Evolutionary conservation across 1,284 basidiomycete species (phyloP), one percentile per base, ranked within the genome.

Genomic region (Porodaedalea pini): DNA sequence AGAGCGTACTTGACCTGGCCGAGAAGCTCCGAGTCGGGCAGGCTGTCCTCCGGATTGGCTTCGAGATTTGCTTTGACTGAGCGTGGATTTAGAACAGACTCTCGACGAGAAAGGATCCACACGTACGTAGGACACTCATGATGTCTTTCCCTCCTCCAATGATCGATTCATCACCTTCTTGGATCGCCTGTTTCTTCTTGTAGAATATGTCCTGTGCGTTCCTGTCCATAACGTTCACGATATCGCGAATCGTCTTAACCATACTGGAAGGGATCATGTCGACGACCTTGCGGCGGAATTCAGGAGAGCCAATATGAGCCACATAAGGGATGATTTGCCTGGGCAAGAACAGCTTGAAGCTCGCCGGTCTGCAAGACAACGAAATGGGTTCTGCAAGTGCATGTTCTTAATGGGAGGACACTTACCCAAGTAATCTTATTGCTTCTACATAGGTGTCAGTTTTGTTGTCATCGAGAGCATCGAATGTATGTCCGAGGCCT

Each of bases 401-500:
- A n/a, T n/a, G n/a, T n/a, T n/a, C n/a, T n/a, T n/a, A n/a, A n/a
- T n/a, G n/a, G 15, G 31, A 21, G 11, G 8, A 17, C 7, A n/a
- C 17, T 31, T 17, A 72, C 71, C 68, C 52, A 13, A 71, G 56
- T 8, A 57, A 52, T 62, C 70, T 71, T 15, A 73, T 50, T 0
- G 70, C 63, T 15, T 66, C 60, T 2, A 63, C 64, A 44, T 64
- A 70, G 15, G 57, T 57, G 44, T 69, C 65, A 4, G 59, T 48
- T 6, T 47, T 48, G 13, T 68, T 61, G 2, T 61, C 57, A 15
- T 59, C 58, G 10, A 73, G 63, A 2, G 70, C 64, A 53, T 70
- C 65, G 59, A 75, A 73, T 2, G 71, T 68, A 56, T 73, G 69
- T 2, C 71, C 72, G 2, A 73, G 63, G 0, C 70, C 71, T 5